Conservation (phyloP, 371 early-diverging fungal genomes). For the Syncephalis plumigaleata region DNA sequence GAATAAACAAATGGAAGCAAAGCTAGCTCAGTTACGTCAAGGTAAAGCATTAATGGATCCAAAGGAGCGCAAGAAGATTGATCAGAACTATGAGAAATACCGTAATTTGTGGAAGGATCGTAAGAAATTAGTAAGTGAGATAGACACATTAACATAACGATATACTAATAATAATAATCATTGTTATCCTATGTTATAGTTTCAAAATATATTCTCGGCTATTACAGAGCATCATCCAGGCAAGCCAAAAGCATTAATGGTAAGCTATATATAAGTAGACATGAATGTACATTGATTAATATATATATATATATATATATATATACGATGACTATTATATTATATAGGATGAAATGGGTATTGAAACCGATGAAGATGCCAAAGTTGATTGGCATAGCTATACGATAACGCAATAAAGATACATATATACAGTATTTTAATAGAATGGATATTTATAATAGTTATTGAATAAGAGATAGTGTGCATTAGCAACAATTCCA, state of each 20-base stretch:
- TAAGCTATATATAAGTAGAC: not conserved
- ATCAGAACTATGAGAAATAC: conserved; percentile 8
- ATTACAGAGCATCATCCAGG: conserved; percentile 10
- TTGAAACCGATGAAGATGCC: conserved; percentile 10
- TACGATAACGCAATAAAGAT: too few species aligned
- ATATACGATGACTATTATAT: not conserved
- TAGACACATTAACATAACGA: not conserved
- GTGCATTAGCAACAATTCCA: too few species aligned
- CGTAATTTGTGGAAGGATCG: conserved; percentile 11
- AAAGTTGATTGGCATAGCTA: not conserved
- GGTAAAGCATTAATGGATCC: conserved; percentile 7
- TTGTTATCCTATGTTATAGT: too few species aligned
- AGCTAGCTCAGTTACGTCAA: conserved; percentile 5
- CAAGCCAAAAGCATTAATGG: conserved; percentile 11
- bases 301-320: not conserved
- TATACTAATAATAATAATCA: not conserved
- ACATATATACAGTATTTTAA: too few species aligned
- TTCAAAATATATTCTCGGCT: conserved; percentile 9
- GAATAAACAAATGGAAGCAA: conserved; percentile 9
- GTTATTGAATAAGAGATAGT: too few species aligned
- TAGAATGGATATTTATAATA: too few species aligned
- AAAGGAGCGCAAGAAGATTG: conserved; percentile 12
- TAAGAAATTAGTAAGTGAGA: conserved; percentile 8
- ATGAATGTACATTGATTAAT: not conserved
- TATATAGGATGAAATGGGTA: conserved; percentile 10